Conservation (phyloP, 2,329 filamentous ascomycete genomes). For the Plectosphaerella plurivora region DNA sequence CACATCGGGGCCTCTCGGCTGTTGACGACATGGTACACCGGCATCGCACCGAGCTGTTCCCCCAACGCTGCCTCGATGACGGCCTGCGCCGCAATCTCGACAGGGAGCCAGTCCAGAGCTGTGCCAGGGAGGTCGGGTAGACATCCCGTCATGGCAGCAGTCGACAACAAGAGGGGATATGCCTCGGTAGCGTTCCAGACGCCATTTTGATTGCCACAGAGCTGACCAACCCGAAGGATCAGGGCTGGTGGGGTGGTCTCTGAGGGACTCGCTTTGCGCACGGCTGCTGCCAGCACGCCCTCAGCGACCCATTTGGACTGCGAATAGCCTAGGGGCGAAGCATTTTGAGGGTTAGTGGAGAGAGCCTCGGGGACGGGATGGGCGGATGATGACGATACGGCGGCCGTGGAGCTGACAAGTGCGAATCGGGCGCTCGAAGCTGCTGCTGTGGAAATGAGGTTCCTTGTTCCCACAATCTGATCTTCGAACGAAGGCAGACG, state of each 20-base stretch:
- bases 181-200: conserved; percentile 45
- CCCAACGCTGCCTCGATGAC: conserved; percentile 20
- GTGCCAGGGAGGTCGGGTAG: conserved; percentile 36
- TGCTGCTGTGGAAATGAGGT: conserved; percentile 8
- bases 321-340: conserved; percentile 45
- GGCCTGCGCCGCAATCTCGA: conserved; percentile 26
- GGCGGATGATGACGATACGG: background rate
- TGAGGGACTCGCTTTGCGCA: background rate
- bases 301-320: conserved; percentile 43
- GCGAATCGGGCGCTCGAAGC: background rate
- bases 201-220: conserved; percentile 35
- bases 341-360: conserved; percentile 22
- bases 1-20: conserved; percentile 43
- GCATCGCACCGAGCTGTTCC: conserved; percentile 10
- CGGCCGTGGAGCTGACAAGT: conserved; percentile 4
- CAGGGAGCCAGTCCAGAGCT: conserved; percentile 31
- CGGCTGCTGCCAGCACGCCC: conserved; percentile 38
- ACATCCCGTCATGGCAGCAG: conserved; percentile 35
- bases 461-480: conserved; percentile 9
- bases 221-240: conserved; percentile 37
- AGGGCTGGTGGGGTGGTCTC: conserved; percentile 17
- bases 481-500: conserved; percentile 12
- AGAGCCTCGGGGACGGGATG: background rate
- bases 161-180: conserved; percentile 42
- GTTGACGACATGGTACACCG: conserved; percentile 49